Percentiles rank a stretch among this genome's conserved stretches.
Conservation (phyloP, 2,329 filamentous ascomycete species). For the Sarocladium strictum region DNA sequence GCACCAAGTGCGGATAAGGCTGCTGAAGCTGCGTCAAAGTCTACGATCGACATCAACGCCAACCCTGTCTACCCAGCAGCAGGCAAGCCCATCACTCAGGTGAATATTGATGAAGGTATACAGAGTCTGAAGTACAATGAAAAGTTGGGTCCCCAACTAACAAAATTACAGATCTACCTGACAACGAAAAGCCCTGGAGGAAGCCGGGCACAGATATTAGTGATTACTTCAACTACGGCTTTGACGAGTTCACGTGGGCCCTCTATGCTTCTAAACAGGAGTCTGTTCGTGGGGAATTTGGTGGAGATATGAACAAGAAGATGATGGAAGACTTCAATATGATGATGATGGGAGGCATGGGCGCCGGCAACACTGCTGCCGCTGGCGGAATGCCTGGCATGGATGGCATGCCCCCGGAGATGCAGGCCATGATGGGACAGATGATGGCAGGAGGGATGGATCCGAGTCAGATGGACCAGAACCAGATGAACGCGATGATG, state of each 20-base stretch:
- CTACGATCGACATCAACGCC: slow-evolving; percentile 77
- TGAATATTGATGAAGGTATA: slow-evolving; percentile 68
- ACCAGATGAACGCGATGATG: slow-evolving; percentile 54
- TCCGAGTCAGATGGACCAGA: slow-evolving; percentile 59
- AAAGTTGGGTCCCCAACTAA: slow-evolving; percentile 11
- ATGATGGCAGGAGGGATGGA: slow-evolving; percentile 63
- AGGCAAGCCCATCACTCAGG: slow-evolving; percentile 74
- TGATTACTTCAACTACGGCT: slow-evolving; percentile 99
- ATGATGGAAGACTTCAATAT: slow-evolving; percentile 67
- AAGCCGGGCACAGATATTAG: slow-evolving; percentile 89
- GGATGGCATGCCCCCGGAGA: slow-evolving; percentile 60
- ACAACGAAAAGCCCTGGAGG: slow-evolving; percentile 91
- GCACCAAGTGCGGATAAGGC: slow-evolving; percentile 45
- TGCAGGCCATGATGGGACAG: slow-evolving; percentile 65
- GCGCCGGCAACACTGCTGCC: neutral
- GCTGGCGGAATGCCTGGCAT: slow-evolving; percentile 45
- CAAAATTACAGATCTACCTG: slow-evolving; percentile 50
- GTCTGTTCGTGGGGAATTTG: slow-evolving; percentile 67
- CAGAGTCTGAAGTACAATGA: no score
- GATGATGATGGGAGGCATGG: slow-evolving; percentile 57
- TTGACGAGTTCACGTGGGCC: slow-evolving; percentile 97
- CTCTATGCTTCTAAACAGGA: slow-evolving; percentile 89
- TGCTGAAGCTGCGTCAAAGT: slow-evolving; percentile 65
- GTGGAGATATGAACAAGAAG: slow-evolving; percentile 70
- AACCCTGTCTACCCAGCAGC: slow-evolving; percentile 72